Evolutionary conservation across 2,329 filamentous ascomycete genomes (phyloP).

Genomic region (Corinectria fuckeliana): DNA sequence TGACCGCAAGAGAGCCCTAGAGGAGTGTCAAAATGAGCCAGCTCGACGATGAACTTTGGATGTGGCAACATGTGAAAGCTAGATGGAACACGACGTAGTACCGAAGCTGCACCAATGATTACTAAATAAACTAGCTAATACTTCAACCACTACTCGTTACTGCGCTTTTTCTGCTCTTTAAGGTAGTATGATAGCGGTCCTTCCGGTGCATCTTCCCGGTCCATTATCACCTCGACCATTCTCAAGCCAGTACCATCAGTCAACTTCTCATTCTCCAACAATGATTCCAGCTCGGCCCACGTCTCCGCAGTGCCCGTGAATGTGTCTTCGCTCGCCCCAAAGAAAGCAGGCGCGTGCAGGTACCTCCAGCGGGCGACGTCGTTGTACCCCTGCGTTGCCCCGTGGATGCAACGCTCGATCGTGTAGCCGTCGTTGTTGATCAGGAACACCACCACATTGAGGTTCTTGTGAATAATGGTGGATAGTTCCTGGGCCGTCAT

Average conservation of each 20-base stretch:
- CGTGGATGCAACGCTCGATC: constrained; percentile 64
- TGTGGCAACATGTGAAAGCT: not conserved
- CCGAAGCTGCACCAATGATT: not conserved
- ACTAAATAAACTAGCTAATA: not conserved
- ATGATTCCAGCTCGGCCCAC: constrained; percentile 52
- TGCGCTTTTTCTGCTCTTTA: not conserved
- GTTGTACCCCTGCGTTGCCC: constrained; percentile 60
- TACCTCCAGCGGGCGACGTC: constrained; percentile 61
- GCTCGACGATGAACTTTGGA: not conserved
- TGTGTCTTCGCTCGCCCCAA: constrained; percentile 51
- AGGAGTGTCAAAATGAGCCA: no score
- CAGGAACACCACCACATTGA: constrained; percentile 58
- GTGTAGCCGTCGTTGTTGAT: constrained; percentile 68
- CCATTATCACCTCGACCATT: constrained; percentile 44
- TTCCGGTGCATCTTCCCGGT: constrained; percentile 36
- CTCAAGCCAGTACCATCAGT: constrained; percentile 34
- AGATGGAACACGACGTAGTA: not conserved
- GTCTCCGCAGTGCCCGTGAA: constrained; percentile 50
- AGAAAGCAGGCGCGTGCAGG: constrained; percentile 54
- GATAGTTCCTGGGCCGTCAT: constrained; percentile 71
- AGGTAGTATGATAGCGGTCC: not conserved
- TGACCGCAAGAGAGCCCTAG: not conserved
- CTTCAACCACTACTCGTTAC: not conserved
- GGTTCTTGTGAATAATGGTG: constrained; percentile 63
- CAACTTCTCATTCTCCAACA: constrained; percentile 35